Evolutionary conservation across 768 basidiomycete genomes (phyloP).

Genomic region (Kwoniella mangroviensis): DNA sequence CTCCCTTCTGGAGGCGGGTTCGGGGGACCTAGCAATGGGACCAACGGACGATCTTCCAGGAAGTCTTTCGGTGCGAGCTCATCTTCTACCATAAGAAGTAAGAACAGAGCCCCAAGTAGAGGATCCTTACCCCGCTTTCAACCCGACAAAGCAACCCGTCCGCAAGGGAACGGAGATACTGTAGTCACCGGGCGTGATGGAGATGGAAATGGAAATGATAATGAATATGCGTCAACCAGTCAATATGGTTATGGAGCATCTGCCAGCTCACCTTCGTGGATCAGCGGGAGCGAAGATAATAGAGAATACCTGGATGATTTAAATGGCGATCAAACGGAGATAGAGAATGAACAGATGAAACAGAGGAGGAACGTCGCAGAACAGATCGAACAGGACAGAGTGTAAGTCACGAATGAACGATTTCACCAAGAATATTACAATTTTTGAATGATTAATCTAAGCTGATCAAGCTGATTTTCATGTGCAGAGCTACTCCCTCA

Average conservation of each 20-base stretch:
- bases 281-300: constrained; percentile 28
- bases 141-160: not conserved
- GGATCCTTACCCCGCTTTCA: constrained; percentile 7
- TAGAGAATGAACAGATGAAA: constrained; percentile 25
- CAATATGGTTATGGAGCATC: constrained; percentile 37
- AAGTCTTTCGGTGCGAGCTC: not conserved
- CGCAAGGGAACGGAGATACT: not conserved
- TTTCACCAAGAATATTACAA: not conserved
- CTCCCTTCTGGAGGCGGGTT: not conserved
- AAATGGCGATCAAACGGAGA: constrained; percentile 35
- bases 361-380: constrained; percentile 3
- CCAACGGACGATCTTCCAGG: not conserved
- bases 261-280: constrained; percentile 33
- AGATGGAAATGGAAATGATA: not conserved
- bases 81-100: not conserved
- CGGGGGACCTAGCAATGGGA: not conserved
- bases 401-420: not conserved
- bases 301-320: constrained; percentile 34
- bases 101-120: constrained; percentile 13
- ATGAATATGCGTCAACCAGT: not conserved
- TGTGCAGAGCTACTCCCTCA: constrained; percentile 2
- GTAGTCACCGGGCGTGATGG: not conserved
- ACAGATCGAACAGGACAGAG: constrained; percentile 3
- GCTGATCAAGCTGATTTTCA: not conserved
- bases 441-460: not conserved